Evolutionary conservation across 805 yeast species (phyloP).

Genomic region (Isabelozyma heimii): DNA sequence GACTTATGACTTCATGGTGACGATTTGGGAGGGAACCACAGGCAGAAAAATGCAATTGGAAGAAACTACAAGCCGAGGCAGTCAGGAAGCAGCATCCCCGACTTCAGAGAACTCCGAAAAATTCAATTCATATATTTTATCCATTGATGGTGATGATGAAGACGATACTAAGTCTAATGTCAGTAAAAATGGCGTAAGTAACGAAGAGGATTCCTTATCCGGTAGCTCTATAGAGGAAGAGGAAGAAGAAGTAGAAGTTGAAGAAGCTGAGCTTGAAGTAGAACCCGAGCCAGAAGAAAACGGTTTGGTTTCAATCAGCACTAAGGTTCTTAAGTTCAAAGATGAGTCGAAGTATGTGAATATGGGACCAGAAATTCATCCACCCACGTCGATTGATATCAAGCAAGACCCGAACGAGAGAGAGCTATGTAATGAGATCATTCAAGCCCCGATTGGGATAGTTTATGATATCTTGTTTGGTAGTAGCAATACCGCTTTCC

Average conservation of each 20-base stretch:
- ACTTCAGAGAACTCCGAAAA: constrained; percentile 16
- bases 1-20: constrained; percentile 65
- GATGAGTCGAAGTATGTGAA: constrained; percentile 40
- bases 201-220: constrained; percentile 11
- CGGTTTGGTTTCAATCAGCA: constrained; percentile 2
- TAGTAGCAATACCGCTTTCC: constrained; percentile 39
- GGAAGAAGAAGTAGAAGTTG: constrained; percentile 14
- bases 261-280: not conserved
- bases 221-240: constrained; percentile 17
- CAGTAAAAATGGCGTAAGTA: constrained; percentile 16
- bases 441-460: constrained; percentile 75
- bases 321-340: constrained; percentile 33
- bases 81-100: constrained; percentile 2
- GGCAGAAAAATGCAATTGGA: constrained; percentile 16
- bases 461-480: constrained; percentile 74
- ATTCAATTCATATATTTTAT: constrained; percentile 31
- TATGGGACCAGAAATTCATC: constrained; percentile 65
- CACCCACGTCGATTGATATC: constrained; percentile 50
- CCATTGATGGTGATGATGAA: constrained; percentile 42
- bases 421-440: constrained; percentile 46
- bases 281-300: not conserved
- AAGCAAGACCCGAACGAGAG: constrained; percentile 36
- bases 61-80: constrained; percentile 9
- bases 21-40: constrained; percentile 59
- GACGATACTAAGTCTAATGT: constrained; percentile 14